These are phyloP conservation scores for Erigeron philadelphicus DNA, from an alignment of 140 eudicot species.

Conservation along the genomic window DNA sequence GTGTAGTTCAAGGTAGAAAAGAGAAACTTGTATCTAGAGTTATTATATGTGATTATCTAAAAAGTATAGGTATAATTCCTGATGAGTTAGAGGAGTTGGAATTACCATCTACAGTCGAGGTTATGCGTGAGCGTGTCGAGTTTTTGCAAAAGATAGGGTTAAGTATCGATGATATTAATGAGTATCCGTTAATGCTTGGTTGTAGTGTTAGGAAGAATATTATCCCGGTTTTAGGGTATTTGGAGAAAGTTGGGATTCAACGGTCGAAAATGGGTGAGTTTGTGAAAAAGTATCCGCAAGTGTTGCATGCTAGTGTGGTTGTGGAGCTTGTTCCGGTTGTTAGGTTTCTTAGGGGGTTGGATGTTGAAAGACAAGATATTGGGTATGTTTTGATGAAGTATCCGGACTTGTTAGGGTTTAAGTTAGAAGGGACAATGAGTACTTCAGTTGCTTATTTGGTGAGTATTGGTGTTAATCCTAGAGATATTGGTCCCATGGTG, in stretches of 20 bases:
- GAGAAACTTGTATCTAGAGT: conserved; percentile 85
- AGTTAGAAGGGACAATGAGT: conserved; percentile 97
- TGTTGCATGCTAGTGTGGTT: conserved; percentile 86
- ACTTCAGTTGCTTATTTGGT: conserved; percentile 89
- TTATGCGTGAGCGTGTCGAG: conserved; percentile 92
- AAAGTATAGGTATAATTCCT: conserved; percentile 67
- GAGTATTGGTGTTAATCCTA: conserved; percentile 82
- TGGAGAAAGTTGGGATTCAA: conserved; percentile 82
- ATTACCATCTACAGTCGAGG: conserved; percentile 89
- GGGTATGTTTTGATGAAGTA: conserved; percentile 89
- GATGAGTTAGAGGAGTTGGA: conserved; percentile 81
- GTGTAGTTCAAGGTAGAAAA: conserved; percentile 84
- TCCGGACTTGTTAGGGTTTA: conserved; percentile 86
- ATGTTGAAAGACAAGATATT: conserved; percentile 75
- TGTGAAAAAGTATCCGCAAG: conserved; percentile 81
- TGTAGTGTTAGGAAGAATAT: conserved; percentile 86
- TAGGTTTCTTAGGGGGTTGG: conserved; percentile 82
- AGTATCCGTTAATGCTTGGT: conserved; percentile 92
- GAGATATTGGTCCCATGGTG: conserved; percentile 97
- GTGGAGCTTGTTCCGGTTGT: conserved; percentile 84
- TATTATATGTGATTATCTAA: conserved; percentile 70
- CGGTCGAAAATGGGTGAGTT: conserved; percentile 75
- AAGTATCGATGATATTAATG: conserved; percentile 82
- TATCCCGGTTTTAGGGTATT: conserved; percentile 82
- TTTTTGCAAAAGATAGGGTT: conserved; percentile 85